Conservation (phyloP, 805 yeast species). For the Yarrowia yakushimensis region DNA sequence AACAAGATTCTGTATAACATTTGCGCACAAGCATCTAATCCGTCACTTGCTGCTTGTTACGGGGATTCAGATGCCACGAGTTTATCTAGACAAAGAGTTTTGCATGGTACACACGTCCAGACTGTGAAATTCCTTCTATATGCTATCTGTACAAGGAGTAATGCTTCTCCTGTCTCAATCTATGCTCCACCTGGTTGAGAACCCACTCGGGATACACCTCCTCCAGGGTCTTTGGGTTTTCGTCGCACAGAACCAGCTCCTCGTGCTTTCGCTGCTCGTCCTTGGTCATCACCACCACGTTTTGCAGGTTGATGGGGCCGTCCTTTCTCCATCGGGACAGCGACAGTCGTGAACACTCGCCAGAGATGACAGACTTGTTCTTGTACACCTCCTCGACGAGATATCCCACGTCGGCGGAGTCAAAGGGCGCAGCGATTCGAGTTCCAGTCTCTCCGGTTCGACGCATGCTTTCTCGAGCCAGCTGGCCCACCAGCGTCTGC, state of each 20-base stretch:
- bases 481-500: slow-evolving; percentile 83
- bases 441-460: slow-evolving; percentile 64
- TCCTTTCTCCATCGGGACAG: slow-evolving; percentile 80
- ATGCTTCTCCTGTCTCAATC: slow-evolving; percentile 23
- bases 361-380: slow-evolving; percentile 86
- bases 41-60: not conserved
- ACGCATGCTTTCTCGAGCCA: slow-evolving; percentile 40
- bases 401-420: slow-evolving; percentile 67
- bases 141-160: slow-evolving; percentile 1
- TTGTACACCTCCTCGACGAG: slow-evolving; percentile 87
- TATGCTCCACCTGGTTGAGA: slow-evolving; percentile 46
- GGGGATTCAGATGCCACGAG: not conserved
- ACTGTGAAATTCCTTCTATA: not conserved
- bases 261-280: slow-evolving; percentile 85
- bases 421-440: slow-evolving; percentile 60
- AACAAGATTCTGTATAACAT: not conserved
- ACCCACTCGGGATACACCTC: slow-evolving; percentile 64
- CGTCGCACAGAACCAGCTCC: slow-evolving; percentile 51
- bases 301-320: slow-evolving; percentile 63
- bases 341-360: slow-evolving; percentile 73
- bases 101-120: not conserved
- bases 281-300: slow-evolving; percentile 81
- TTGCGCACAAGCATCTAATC: not conserved
- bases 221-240: slow-evolving; percentile 57
- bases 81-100: too few species aligned